Evolutionary conservation across 1,284 basidiomycete species (phyloP).

Genomic region (Malassezia sympodialis): DNA sequence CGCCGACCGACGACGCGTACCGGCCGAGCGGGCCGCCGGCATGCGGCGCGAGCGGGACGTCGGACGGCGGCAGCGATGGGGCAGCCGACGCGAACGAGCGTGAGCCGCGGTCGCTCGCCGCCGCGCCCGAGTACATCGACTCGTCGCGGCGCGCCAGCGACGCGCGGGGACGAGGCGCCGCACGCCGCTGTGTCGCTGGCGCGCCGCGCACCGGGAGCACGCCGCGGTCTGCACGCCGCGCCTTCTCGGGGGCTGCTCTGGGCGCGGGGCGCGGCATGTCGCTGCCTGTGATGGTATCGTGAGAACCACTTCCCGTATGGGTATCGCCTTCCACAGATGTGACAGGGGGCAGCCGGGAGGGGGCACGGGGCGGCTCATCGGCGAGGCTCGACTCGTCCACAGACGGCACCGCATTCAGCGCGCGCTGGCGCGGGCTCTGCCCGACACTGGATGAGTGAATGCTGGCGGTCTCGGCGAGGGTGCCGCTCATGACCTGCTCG

Average conservation of each 20-base stretch:
- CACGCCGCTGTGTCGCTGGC: neutral
- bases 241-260: neutral
- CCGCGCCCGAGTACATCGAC: neutral
- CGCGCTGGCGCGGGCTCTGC: constrained; percentile 6
- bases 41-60: neutral
- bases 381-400: constrained; percentile 3
- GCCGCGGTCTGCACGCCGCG: neutral
- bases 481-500: constrained; percentile 62
- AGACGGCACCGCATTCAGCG: neutral
- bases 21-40: constrained; percentile 13
- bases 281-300: constrained; percentile 16
- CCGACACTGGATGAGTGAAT: constrained; percentile 14
- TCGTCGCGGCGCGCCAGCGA: neutral
- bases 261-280: constrained; percentile 9
- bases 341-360: neutral
- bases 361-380: neutral
- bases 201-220: neutral
- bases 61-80: constrained; percentile 2
- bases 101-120: constrained; percentile 5
- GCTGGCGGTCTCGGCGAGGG: constrained; percentile 20
- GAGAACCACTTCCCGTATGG: constrained; percentile 10
- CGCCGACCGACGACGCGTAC: constrained; percentile 11
- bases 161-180: neutral
- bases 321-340: neutral
- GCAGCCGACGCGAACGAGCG: constrained; percentile 10